Evolutionary conservation across 2,329 filamentous ascomycete species (phyloP).

Genomic region (Fusarium temperatum): DNA sequence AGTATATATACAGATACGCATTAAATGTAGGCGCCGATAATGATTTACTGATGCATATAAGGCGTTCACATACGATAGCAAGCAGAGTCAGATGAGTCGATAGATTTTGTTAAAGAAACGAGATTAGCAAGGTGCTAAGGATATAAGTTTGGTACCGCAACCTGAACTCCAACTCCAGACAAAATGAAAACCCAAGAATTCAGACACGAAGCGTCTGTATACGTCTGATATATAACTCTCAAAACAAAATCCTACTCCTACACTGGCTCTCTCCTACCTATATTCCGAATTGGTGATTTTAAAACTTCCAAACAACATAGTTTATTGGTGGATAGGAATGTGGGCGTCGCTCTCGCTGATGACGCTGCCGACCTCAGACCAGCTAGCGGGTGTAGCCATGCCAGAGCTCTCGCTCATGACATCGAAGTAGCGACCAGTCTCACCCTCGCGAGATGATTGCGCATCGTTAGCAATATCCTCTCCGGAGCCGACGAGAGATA

Average conservation of each 20-base stretch:
- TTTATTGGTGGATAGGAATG: constrained; percentile 45
- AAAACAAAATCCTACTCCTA: neutral
- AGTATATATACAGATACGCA: neutral
- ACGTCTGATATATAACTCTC: constrained; percentile 12
- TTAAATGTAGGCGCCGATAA: neutral
- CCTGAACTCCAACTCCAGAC: constrained; percentile 32
- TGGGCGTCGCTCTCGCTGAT: constrained; percentile 63
- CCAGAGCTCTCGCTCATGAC: constrained; percentile 69
- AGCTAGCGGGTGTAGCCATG: constrained; percentile 68
- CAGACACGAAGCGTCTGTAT: neutral
- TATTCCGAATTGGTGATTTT: neutral
- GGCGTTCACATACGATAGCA: neutral
- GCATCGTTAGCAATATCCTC: constrained; percentile 58
- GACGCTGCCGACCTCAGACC: constrained; percentile 72
- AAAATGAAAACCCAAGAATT: neutral
- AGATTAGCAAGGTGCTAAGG: constrained; percentile 27
- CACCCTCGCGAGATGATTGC: constrained; percentile 49
- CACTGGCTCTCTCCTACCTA: neutral
- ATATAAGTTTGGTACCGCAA: constrained; percentile 34
- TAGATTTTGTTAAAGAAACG: constrained; percentile 19
- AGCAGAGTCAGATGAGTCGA: neutral
- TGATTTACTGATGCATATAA: neutral
- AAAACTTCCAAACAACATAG: neutral
- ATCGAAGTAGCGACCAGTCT: constrained; percentile 57
- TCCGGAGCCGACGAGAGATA: constrained; percentile 62